Evolutionary conservation across 805 yeast genomes (phyloP).

Genomic region (Metschnikowia cerradonensis): DNA sequence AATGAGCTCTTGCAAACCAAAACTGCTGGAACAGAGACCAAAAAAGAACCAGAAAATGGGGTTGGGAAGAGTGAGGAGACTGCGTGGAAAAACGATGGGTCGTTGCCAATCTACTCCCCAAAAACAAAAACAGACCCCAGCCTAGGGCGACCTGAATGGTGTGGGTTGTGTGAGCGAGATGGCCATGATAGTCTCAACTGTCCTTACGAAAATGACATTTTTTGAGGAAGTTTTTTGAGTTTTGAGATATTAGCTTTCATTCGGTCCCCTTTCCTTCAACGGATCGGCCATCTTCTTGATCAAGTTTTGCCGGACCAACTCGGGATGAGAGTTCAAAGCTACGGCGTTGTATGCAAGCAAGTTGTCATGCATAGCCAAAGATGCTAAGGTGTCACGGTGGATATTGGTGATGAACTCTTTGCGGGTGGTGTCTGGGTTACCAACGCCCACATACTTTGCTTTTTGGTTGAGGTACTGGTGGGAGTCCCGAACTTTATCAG

Average conservation of each 20-base stretch:
- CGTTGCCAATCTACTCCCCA: slow-evolving; percentile 49
- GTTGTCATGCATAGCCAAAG: slow-evolving; percentile 56
- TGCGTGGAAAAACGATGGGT: neutral
- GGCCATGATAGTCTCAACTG: slow-evolving; percentile 89
- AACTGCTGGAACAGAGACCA: neutral
- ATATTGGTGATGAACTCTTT: slow-evolving; percentile 66
- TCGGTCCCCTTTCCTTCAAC: neutral
- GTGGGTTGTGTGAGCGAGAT: slow-evolving; percentile 86
- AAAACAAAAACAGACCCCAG: slow-evolving; percentile 54
- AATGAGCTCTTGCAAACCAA: neutral
- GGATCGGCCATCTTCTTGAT: slow-evolving; percentile 34
- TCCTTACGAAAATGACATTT: slow-evolving; percentile 70
- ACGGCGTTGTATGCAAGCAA: slow-evolving; percentile 51
- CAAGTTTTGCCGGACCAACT: slow-evolving; percentile 27
- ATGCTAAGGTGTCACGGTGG: slow-evolving; percentile 61
- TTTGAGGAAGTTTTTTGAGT: slow-evolving; percentile 17
- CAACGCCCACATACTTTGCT: slow-evolving; percentile 68
- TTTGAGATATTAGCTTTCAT: no score
- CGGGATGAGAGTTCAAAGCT: slow-evolving; percentile 42
- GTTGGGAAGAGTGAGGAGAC: neutral
- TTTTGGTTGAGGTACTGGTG: slow-evolving; percentile 54
- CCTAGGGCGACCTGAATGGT: slow-evolving; percentile 76
- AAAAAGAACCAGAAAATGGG: neutral
- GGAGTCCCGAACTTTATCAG: slow-evolving; percentile 61
- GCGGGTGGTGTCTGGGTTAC: slow-evolving; percentile 65